Conservation (phyloP, 352 stramenopile species). For the Stramenopiles sp. region DNA sequence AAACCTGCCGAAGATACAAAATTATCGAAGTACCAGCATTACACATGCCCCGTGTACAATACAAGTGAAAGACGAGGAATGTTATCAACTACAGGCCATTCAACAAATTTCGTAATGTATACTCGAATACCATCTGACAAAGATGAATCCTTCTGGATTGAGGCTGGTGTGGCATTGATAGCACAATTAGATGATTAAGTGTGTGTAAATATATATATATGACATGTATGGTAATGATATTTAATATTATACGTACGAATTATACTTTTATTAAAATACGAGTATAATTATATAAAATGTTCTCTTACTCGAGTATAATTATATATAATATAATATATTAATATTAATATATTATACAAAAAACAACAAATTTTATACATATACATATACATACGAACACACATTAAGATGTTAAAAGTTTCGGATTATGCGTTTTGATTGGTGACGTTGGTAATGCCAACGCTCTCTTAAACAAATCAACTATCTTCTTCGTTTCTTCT, state of each 20-base stretch:
- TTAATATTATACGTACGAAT: too few species aligned
- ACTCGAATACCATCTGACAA: conserved; percentile 59
- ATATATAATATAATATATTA: too few species aligned
- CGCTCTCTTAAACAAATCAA: neutral
- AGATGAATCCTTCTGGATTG: conserved; percentile 59
- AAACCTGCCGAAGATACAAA: conserved; percentile 45
- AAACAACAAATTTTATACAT: neutral
- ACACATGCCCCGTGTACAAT: conserved; percentile 76
- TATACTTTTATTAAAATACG: too few species aligned
- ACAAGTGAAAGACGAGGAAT: conserved; percentile 64
- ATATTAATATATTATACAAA: neutral
- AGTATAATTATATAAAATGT: too few species aligned
- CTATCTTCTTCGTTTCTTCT: neutral
- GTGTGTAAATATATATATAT: too few species aligned
- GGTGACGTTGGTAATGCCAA: neutral
- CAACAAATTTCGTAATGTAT: conserved; percentile 86
- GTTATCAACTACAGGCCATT: conserved; percentile 74
- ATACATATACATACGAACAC: neutral
- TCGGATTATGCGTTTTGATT: neutral
- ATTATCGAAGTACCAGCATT: conserved; percentile 52
- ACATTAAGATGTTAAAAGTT: neutral
- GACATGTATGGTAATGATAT: too few species aligned
- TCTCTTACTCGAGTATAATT: too few species aligned
- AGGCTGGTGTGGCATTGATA: conserved; percentile 73
- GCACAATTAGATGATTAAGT: conserved; percentile 56